Evolutionary conservation across 176 grass and related monocot species (phyloP), one percentile per base, ranked within the genome.

Genomic region (Paspalum vaginatum): DNA sequence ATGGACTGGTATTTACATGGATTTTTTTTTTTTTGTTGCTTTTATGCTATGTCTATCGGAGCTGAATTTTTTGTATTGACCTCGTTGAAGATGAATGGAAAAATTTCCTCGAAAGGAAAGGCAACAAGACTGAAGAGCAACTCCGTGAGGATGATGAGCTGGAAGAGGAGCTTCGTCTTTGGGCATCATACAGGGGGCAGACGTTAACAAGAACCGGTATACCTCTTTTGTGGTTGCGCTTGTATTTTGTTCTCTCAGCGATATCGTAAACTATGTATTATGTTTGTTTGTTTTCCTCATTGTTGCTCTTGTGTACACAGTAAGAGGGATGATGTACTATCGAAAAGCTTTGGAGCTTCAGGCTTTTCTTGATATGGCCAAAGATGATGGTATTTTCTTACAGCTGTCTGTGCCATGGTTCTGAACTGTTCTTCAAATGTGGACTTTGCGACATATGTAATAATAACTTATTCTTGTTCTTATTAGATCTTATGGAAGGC

Each of bases 301-400:
- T 54, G 43, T 63, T 83, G 18, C 41, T 81, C 64, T 47, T 81
- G 16, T 65, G 17, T 72, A 78, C 52, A 86, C 81, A 99, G 96
- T 99, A 41, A 91, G 96, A 89, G 96, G 96, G 49, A 99, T 99
- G 96, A 99, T 99, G 96, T 99, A 99, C 84, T 99, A 95, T 80
- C 87, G 96, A 77, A 89, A 95, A 89, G 90, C 96, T 69, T 83
- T 99, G 81, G 96, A 95, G 82, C 92, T 99, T 78, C 92, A 99
- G 79, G 88, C 92, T 72, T 99, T 99, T 75, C 88, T 95, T 70
- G 96, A 99, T 84, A 99, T 91, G 84, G 96, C 96, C 59, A 83
- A 93, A 76, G 86, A 95, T 83, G 82, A 93, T 53, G 96, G 96
- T 95, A 93, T 61, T 59, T 59, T 82, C 45, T 57, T 58, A 25